phyloP scores from a whole-genome alignment of 805 yeast species.

The Saccharomycopsis capsularis region DNA sequence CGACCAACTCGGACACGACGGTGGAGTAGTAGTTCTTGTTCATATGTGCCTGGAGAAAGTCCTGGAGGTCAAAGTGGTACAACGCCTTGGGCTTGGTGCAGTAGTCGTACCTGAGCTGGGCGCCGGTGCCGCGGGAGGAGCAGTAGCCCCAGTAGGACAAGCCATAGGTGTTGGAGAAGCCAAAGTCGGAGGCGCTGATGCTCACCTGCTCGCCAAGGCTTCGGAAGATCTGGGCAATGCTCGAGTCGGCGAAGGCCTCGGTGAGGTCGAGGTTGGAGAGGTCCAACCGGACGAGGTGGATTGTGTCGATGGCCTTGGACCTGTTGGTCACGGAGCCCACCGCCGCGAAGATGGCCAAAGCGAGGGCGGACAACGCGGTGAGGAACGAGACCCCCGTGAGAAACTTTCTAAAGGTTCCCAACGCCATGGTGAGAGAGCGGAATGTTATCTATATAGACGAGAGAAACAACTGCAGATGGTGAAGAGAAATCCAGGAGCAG shows the following conservation, averaged over 20 bases:
- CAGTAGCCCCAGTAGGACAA: constrained; percentile 66
- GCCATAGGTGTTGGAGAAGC: constrained; percentile 41
- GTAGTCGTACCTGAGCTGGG: constrained; percentile 29
- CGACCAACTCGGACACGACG: constrained; percentile 27
- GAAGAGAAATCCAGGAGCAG: too few relatives aligned
- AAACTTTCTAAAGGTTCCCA: constrained; percentile 24
- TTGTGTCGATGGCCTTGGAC: constrained; percentile 35
- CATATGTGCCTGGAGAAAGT: constrained; percentile 26
- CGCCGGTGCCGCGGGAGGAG: constrained; percentile 32
- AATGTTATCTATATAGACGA: not conserved
- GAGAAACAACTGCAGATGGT: too few relatives aligned
- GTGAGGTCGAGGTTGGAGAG: constrained; percentile 30
- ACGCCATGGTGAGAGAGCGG: not conserved
- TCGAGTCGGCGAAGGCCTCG: constrained; percentile 21
- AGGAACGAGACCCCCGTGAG: constrained; percentile 28
- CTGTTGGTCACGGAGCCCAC: constrained; percentile 42
- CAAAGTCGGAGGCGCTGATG: constrained; percentile 26
- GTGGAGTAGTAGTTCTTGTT: constrained; percentile 20
- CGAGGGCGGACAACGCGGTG: constrained; percentile 37
- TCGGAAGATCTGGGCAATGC: constrained; percentile 19
- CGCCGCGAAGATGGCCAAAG: constrained; percentile 42
- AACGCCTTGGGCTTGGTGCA: constrained; percentile 52
- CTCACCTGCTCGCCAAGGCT: constrained; percentile 18
- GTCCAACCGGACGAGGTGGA: constrained; percentile 44
- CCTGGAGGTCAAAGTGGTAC: constrained; percentile 49